Percentiles rank a stretch among this genome's conserved stretches.
phyloP scores from a whole-genome alignment of 495 filamentous ascomycete genomes.

The Penicillium malachiteum region DNA sequence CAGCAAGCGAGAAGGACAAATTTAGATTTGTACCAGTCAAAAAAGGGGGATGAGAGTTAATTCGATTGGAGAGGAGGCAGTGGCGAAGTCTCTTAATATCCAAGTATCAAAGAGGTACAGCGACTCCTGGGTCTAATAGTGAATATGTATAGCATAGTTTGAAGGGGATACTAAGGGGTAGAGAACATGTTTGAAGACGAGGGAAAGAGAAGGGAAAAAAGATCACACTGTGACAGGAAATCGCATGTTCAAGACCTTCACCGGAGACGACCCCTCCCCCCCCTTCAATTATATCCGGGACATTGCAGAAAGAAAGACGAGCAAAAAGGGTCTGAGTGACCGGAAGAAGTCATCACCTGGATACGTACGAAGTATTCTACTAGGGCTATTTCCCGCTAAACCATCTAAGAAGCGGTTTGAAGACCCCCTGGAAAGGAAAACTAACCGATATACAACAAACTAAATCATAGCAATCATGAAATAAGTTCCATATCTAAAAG shows the following conservation, averaged over 20 bases:
- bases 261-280: not conserved
- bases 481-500: not conserved
- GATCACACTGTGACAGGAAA: not conserved
- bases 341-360: not conserved
- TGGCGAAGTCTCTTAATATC: not conserved
- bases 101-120: constrained; percentile 6
- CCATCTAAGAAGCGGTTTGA: too few relatives aligned
- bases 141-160: not conserved
- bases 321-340: not conserved
- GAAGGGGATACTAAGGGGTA: not conserved
- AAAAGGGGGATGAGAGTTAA: not conserved
- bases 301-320: not conserved
- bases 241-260: constrained; percentile 1
- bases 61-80: not conserved
- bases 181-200: constrained; percentile 1
- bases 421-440: not conserved
- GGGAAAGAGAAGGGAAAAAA: not conserved
- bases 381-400: constrained; percentile 1
- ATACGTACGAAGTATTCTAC: not conserved
- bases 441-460: not conserved
- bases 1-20: constrained; percentile 2
- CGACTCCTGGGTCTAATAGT: not conserved
- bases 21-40: constrained; percentile 1
- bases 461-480: not conserved
- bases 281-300: not conserved